Percentiles rank a stretch among this genome's conserved stretches.
Conservation (phyloP, 257 asterid species). For the Knoxia roxburghii region DNA sequence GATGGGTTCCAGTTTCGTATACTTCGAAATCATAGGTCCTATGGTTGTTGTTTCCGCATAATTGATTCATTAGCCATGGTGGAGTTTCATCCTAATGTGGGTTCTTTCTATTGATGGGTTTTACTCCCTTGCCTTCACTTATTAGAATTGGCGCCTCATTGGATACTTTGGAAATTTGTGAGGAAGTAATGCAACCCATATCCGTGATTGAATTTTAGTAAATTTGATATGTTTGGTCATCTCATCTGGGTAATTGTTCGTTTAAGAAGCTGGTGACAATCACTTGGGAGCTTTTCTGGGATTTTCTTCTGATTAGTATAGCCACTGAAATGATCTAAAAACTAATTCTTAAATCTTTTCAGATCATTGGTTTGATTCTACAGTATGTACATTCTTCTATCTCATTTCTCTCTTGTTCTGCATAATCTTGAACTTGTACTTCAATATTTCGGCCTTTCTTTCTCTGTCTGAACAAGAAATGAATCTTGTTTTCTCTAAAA, state of each 20-base stretch:
- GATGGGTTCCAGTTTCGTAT: background rate
- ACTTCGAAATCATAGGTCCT: background rate
- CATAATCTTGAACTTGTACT: background rate
- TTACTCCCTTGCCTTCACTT: background rate
- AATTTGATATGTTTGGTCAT: no score
- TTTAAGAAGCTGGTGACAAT: background rate
- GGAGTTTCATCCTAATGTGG: background rate
- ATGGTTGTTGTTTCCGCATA: background rate
- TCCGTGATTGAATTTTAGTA: background rate
- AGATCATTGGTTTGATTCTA: background rate
- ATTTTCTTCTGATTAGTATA: background rate
- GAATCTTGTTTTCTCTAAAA: no score
- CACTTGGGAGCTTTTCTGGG: background rate
- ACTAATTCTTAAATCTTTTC: background rate
- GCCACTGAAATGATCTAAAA: background rate
- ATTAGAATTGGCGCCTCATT: slow-evolving; percentile 4
- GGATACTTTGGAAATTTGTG: background rate
- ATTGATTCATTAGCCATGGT: background rate
- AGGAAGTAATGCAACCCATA: slow-evolving; percentile 4
- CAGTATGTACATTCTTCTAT: background rate
- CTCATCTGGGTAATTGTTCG: background rate
- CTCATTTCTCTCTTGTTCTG: background rate
- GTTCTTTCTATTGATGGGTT: background rate
- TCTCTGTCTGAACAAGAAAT: no score
- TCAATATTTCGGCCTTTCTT: background rate